Evolutionary conservation across 129 eudicot genomes (phyloP).

Genomic region (Helianthus annuus): HanXRQr2.0-SUNRISE NC_035449.2:1039233-1039732

Average conservation of each 20-base stretch:
- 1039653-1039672: background rate
- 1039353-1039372: slow-evolving; percentile 69
- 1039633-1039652: background rate
- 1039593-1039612: too few relatives aligned
- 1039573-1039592: too few relatives aligned
- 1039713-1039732: slow-evolving; percentile 75
- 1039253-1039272: slow-evolving; percentile 92
- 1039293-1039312: background rate
- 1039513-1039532: slow-evolving; percentile 37
- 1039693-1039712: slow-evolving; percentile 82
- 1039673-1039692: slow-evolving; percentile 54
- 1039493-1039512: slow-evolving; percentile 71
- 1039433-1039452: slow-evolving; percentile 81
- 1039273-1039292: slow-evolving; percentile 48
- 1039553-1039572: too few relatives aligned
- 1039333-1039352: background rate
- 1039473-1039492: slow-evolving; percentile 74
- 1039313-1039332: background rate
- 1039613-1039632: background rate
- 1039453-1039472: slow-evolving; percentile 56
- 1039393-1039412: slow-evolving; percentile 79
- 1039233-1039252: slow-evolving; percentile 72
- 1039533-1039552: too few relatives aligned
- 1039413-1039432: slow-evolving; percentile 72
- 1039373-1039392: slow-evolving; percentile 77